Base-by-base conservation (phyloP, 306 rosid species). In the Prunus salicina region DNA sequence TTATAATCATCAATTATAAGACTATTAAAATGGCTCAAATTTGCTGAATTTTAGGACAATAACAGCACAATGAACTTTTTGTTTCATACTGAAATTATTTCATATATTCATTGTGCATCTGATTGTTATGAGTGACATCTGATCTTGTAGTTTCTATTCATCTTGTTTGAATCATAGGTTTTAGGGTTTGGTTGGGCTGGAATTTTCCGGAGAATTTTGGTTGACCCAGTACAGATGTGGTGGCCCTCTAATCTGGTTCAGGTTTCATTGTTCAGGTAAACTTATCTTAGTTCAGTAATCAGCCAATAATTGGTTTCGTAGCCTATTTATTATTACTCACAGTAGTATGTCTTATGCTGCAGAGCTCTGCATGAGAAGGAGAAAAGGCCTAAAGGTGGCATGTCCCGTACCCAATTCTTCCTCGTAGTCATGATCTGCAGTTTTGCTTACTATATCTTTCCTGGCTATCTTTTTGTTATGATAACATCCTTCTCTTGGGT, bases 151-250 rank as follows among this genome's bases (percentile, higher is more conserved):
- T 51, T 60, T 27, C 30, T 41, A 3, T 70, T 67, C 2, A 64
- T 75, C 43, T 41, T 79, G 64, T 58, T 50, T 72, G 14, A 50
- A 65, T 53, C 61, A 34, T 63, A 89, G 93, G 74, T 83, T 45
- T 64, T 87, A 41, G 91, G 97, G 47, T 93, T 90, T 61, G 93
- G 97, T 24, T 93, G 93, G 92, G 97, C 96, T 49, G 97, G 97
- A 58, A 60, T 90, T 20, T 93, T 88, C 49, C 27, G 96, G 74
- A 88, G 81, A 61, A 82, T 78, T 78, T 85, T 90, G 56, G 97
- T 93, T 58, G 97, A 93, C 71, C 92, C 97, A 38, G 90, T 77
- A 24, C 89, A 86, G 76, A 93, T 93, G 97, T 93, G 97, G 96
- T 89, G 96, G 96, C 97, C 93, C 8, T 61, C 86, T 61, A 90